Evolutionary conservation across 768 basidiomycete genomes (phyloP).

Genomic region (Pleurotus giganteus): DNA sequence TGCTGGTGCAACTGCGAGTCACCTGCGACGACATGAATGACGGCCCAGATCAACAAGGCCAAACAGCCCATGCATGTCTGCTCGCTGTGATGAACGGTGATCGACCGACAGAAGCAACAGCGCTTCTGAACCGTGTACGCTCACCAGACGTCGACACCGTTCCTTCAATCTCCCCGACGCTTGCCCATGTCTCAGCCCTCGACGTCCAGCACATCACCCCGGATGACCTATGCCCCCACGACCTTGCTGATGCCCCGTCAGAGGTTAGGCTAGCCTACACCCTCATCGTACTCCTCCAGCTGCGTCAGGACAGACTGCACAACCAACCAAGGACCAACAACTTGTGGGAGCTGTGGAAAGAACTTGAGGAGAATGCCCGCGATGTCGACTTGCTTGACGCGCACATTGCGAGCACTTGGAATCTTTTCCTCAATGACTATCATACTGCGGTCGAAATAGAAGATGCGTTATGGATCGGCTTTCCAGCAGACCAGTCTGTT

Average conservation of each 20-base stretch:
- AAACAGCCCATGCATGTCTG: conserved; percentile 15
- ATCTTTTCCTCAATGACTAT: conserved; percentile 37
- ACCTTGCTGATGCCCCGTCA: conserved; percentile 15
- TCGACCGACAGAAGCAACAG: conserved; percentile 11
- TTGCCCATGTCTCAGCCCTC: conserved; percentile 18
- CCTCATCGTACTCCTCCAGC: conserved; percentile 32
- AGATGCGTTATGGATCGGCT: conserved; percentile 46
- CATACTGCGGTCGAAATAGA: conserved; percentile 41
- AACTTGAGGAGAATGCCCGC: conserved; percentile 13
- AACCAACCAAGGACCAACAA: conserved; percentile 25
- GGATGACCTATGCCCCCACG: conserved; percentile 20
- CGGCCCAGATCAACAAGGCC: conserved; percentile 10
- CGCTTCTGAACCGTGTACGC: conserved; percentile 9
- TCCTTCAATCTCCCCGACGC: conserved; percentile 17
- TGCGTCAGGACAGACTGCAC: conserved; percentile 23
- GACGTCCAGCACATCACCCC: conserved; percentile 19
- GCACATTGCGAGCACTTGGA: conserved; percentile 35
- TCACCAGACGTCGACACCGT: conserved; percentile 4
- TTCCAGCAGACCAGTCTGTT: conserved; percentile 29
- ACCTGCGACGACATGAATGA: background rate
- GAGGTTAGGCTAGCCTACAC: conserved; percentile 24
- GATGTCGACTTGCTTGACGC: conserved; percentile 31
- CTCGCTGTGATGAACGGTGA: conserved; percentile 11
- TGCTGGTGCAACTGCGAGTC: background rate
- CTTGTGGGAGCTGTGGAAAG: conserved; percentile 1